Evolutionary conservation across 1,139 yeast species (phyloP).

Genomic region (Geotrichum citri-aurantii): DNA sequence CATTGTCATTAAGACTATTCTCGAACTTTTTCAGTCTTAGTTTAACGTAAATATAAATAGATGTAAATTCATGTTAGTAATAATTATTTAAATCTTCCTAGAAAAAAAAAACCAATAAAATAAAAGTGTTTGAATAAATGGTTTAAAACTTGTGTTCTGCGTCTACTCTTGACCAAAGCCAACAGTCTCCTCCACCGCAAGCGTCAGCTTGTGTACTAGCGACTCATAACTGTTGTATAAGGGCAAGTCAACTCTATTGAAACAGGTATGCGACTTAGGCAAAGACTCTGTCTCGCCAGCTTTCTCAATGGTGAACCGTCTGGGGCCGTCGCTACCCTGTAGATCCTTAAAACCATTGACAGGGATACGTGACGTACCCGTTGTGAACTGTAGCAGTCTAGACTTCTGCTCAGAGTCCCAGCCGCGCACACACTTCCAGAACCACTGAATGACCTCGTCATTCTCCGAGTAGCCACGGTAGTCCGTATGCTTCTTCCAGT

Average conservation of each 20-base stretch:
- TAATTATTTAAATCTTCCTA: neutral
- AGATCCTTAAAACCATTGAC: slow-evolving; percentile 97
- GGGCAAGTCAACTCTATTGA: slow-evolving; percentile 89
- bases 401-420: slow-evolving; percentile 98
- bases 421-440: slow-evolving; percentile 88
- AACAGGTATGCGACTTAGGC: slow-evolving; percentile 95
- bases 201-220: slow-evolving; percentile 70
- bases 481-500: slow-evolving; percentile 98
- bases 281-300: slow-evolving; percentile 92
- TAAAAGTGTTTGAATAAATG: neutral
- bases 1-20: slow-evolving; percentile 8
- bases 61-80: neutral
- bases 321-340: slow-evolving; percentile 98
- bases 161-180: slow-evolving; percentile 90
- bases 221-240: slow-evolving; percentile 72
- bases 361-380: slow-evolving; percentile 98
- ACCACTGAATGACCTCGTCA: slow-evolving; percentile 97
- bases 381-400: slow-evolving; percentile 88
- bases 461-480: slow-evolving; percentile 95
- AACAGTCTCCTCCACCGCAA: slow-evolving; percentile 91
- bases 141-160: neutral
- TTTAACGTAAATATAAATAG: neutral
- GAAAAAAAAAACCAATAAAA: neutral
- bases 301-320: slow-evolving; percentile 96
- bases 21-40: neutral